Evolutionary conservation across 225 moss, liverwort and hornwort genomes (phyloP), one percentile per base, ranked within the genome.

Genomic region (Marchantia paleacea): DNA sequence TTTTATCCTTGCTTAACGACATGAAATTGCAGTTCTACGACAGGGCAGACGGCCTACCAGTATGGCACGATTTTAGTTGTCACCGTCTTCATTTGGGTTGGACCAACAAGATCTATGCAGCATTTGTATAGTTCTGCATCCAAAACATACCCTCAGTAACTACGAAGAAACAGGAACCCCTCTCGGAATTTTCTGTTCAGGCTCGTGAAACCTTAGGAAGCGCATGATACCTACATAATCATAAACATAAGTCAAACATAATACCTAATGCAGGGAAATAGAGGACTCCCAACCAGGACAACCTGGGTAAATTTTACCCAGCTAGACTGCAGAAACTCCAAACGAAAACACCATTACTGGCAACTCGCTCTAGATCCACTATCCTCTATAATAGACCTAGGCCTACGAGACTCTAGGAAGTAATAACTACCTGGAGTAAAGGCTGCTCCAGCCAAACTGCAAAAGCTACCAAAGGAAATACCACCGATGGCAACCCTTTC

Each of bases 101-200:
- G 95, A 54, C 92, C 95, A 51, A 96, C 93, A 55, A 92, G 75
- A 47, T 93, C 87, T 0, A 91, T 86, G 0, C 84, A 83, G 25
- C 93, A 93, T 81, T 96, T 93, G 80, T 93, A 96, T 49, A 92
- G 82, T 31, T 92, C 93, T 93, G 91, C 76, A 81, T 57, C 8
- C n/a, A 25, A 0, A 39, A 54, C 29, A 48, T 77, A 14, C 19
- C 52, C 24, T 67, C 75, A 75, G 49, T n/a, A 18, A 71, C 10
- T 14, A 24, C 11, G 26, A 6, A 68, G 30, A 31, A 74, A 39
- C 39, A 2, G 39, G 39, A 39, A 39, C 39, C 39, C 39, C 5
- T 39, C 39, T 39, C 39, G 39, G 39, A 5, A 2, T 39, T 39
- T 39, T 39, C 39, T 39, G 39, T 39, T 39, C 39, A 39, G 39